Conservation (phyloP, 2,329 filamentous ascomycete species). For the Pseudogymnoascus sp. region DNA sequence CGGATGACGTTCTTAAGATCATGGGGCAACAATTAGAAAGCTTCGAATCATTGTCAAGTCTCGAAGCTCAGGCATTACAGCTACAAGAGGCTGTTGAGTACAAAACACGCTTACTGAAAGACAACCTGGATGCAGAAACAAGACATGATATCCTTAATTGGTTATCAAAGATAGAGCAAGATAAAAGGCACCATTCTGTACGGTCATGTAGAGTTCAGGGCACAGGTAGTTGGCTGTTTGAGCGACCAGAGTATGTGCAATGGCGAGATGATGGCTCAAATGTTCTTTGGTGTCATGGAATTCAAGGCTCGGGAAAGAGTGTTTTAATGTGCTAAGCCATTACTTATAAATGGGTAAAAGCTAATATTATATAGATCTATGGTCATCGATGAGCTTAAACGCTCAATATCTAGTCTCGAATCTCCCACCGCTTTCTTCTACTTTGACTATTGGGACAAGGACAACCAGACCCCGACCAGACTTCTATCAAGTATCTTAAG, state of each 20-base stretch:
- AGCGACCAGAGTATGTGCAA: not conserved
- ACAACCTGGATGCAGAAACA: not conserved
- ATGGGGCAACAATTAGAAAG: constrained; percentile 18
- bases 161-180: not conserved
- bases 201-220: constrained; percentile 15
- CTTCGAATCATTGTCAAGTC: constrained; percentile 11
- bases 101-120: not conserved
- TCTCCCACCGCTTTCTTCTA: constrained; percentile 24
- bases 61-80: not conserved
- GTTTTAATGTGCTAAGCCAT: constrained; percentile 19
- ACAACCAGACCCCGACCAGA: constrained; percentile 19
- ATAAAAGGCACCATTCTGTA: not conserved
- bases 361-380: not conserved
- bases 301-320: constrained; percentile 23
- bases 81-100: not conserved
- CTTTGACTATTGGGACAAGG: constrained; percentile 27
- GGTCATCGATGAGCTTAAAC: not conserved
- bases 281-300: constrained; percentile 21
- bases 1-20: constrained; percentile 17
- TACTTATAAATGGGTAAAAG: not conserved
- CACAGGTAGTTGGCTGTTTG: constrained; percentile 21
- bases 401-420: not conserved
- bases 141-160: not conserved
- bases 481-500: constrained; percentile 23
- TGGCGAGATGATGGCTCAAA: not conserved